These are phyloP conservation scores for Thamnidium elegans DNA, from an alignment of 192 early-diverging fungal genomes.

Conservation along the genomic window DNA sequence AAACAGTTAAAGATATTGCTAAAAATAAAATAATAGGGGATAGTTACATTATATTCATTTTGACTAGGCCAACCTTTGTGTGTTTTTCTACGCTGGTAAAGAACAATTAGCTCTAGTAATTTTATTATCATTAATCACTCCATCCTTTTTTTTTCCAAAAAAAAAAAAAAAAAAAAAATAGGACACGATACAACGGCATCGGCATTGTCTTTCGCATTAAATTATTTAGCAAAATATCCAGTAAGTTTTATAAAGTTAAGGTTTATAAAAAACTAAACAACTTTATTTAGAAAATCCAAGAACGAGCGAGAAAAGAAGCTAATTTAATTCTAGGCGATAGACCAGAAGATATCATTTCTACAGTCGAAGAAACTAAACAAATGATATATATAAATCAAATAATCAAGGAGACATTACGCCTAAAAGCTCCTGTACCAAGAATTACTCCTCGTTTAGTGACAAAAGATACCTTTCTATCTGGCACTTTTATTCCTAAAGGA, in stretches of 20 bases:
- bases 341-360: constrained; percentile 21
- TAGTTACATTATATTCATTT: background rate
- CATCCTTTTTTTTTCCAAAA: too few species aligned
- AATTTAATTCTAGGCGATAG: constrained; percentile 17
- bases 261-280: too few species aligned
- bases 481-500: background rate
- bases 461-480: background rate
- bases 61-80: constrained; percentile 39
- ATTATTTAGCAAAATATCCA: constrained; percentile 45
- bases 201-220: constrained; percentile 38
- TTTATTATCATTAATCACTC: too few species aligned
- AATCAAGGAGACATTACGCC: constrained; percentile 31
- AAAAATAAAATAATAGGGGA: background rate
- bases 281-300: constrained; percentile 26
- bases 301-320: constrained; percentile 27
- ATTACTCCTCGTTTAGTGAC: background rate
- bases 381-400: constrained; percentile 25
- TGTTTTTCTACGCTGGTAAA: constrained; percentile 59
- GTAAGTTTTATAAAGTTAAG: background rate
- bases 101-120: too few species aligned
- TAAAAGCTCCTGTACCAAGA: constrained; percentile 1
- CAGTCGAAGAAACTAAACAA: constrained; percentile 17
- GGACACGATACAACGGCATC: constrained; percentile 29
- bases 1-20: background rate
- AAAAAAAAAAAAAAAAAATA: constrained; percentile 26